Conservation (phyloP, 306 rosid species). For the Rubus parviflorus region DNA sequence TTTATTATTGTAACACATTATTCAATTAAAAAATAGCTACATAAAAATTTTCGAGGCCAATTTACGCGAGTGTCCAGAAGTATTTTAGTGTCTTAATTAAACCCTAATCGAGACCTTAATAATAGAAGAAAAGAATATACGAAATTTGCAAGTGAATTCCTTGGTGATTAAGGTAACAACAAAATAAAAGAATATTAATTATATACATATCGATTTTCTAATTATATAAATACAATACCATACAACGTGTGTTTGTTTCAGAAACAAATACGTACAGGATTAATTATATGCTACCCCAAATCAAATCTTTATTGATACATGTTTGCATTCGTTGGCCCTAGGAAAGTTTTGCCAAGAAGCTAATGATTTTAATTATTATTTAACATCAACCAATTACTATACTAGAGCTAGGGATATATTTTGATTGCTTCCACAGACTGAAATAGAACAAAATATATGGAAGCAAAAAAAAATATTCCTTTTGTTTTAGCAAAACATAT, state of each 20-base stretch:
- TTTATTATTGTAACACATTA: no score
- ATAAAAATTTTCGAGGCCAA: no score
- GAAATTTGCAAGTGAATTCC: no score
- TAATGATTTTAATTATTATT: not conserved
- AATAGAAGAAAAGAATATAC: no score
- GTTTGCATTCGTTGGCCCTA: not conserved
- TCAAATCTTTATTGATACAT: not conserved
- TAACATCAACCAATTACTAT: not conserved
- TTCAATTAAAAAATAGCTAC: no score
- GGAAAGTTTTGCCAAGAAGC: slow-evolving; percentile 3
- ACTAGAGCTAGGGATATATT: slow-evolving; percentile 3
- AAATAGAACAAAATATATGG: not conserved
- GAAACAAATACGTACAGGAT: not conserved
- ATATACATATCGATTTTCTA: no score
- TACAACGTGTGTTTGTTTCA: not conserved
- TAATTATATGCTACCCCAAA: not conserved
- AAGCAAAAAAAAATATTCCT: slow-evolving; percentile 5
- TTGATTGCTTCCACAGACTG: slow-evolving; percentile 15
- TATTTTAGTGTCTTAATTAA: no score
- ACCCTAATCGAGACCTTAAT: no score
- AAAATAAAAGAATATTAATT: no score
- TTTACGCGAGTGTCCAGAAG: no score
- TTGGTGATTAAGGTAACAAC: no score
- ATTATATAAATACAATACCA: no score
- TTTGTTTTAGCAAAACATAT: slow-evolving; percentile 3